Evolutionary conservation across 2,329 filamentous ascomycete species (phyloP), one percentile per base, ranked within the genome.

Genomic region (Aspergillus quadricinctus): DNA sequence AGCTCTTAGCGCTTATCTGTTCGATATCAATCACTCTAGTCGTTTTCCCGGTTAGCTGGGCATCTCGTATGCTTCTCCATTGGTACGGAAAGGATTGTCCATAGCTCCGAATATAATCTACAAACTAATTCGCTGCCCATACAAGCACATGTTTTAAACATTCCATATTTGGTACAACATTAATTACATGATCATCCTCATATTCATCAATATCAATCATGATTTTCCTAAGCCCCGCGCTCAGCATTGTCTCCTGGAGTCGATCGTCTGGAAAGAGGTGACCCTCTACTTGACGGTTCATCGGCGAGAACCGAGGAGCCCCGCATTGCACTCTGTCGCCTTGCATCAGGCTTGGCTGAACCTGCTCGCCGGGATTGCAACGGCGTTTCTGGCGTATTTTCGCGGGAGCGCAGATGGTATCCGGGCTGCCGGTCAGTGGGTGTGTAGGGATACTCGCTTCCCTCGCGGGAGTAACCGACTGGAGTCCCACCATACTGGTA

Each of bases 401-500:
- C 70, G 27, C 65, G 63, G 14, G 69, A 73, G 21, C 66, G 67
- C 55, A 69, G 61, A 46, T 67, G 69, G 45, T 64, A 71, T 5
- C 58, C 66, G 46, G 61, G 65, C 14, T 60, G 41, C 29, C 58
- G 56, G 21, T 66, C 65, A 25, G 56, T 66, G 21, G 71, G 69
- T 11, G 67, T 69, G 48, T 66, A 66, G 3, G 64, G 61, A n/a
- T 65, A 62, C 17, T 69, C 65, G 14, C 57, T 54, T 31, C 51
- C 57, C 11, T 66, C 64, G 29, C 66, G 60, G 1, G 59, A 54
- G 52, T 64, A 68, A 4, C 66, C 55, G n/a, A 64, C 58, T 7
- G 68, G 68, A 31, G 65, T 65, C 8, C 60, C 67, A 37, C 61
- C 64, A 53, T 82, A 81, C 49, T 85, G 79, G 61, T 88, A 88